These are phyloP conservation scores for Crithidia sp. DNA, from an alignment of 208 protist genomes.

Conservation along the genomic window DNA sequence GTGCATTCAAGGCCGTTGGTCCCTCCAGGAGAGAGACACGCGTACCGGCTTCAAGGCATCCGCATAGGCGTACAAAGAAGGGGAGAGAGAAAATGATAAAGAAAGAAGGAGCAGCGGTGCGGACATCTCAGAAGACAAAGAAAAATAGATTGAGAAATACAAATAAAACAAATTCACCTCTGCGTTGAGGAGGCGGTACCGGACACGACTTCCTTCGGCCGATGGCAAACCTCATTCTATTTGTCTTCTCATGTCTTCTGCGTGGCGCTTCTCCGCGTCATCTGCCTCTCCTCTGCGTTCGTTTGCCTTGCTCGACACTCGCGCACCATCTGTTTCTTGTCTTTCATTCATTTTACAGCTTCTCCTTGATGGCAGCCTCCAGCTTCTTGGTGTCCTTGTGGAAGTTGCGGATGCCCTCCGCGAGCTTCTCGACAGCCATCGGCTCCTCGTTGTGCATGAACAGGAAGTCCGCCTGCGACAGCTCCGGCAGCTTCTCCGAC, in stretches of 20 bases:
- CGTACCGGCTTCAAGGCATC: too few species aligned
- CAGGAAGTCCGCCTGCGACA: conserved; percentile 74
- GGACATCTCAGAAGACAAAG: neutral
- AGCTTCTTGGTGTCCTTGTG: conserved; percentile 92
- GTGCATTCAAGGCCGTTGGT: too few species aligned
- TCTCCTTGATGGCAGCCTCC: conserved; percentile 67
- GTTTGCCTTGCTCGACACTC: neutral
- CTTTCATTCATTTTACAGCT: conserved; percentile 40
- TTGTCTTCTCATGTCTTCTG: neutral
- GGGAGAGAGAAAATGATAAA: neutral
- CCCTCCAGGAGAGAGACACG: too few species aligned
- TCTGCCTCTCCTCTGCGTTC: neutral
- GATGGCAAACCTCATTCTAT: neutral
- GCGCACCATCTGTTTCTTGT: neutral
- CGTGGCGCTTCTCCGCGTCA: neutral
- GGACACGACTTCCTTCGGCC: neutral
- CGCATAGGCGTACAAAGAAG: neutral
- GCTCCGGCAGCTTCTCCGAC: conserved; percentile 60
- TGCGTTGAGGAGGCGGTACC: too few species aligned
- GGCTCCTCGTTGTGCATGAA: conserved; percentile 90
- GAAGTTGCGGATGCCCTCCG: conserved; percentile 97
- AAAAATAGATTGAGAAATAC: neutral
- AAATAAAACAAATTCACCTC: neutral
- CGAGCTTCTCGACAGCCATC: conserved; percentile 98
- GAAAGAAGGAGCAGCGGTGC: neutral